Evolutionary conservation across 768 basidiomycete species (phyloP).

Genomic region (Serendipita sp.): DNA sequence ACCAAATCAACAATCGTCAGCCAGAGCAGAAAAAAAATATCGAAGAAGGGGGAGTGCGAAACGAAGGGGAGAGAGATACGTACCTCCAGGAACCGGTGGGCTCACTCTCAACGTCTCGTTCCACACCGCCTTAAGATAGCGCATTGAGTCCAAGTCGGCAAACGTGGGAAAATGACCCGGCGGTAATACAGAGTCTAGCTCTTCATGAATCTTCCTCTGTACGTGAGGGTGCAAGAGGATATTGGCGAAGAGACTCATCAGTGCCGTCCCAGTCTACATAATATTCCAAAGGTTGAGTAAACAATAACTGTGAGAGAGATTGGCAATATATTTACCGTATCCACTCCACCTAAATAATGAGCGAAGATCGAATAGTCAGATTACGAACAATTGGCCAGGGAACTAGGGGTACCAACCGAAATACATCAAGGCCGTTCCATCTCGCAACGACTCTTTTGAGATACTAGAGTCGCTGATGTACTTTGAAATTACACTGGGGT

Average conservation of each 20-base stretch:
- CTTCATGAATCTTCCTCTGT: constrained; percentile 35
- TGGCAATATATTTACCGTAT: constrained; percentile 14
- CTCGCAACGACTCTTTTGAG: constrained; percentile 9
- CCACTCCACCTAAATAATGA: constrained; percentile 10
- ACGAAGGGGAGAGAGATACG: no score
- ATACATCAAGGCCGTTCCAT: constrained; percentile 10
- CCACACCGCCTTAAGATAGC: constrained; percentile 33
- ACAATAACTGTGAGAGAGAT: no score
- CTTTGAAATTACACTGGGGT: constrained; percentile 29
- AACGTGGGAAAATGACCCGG: constrained; percentile 25
- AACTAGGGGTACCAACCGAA: constrained; percentile 2
- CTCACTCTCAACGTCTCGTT: constrained; percentile 37
- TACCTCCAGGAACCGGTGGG: constrained; percentile 30
- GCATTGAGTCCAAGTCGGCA: constrained; percentile 30
- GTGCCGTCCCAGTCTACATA: neutral
- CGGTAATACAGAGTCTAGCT: constrained; percentile 32
- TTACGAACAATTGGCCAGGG: neutral
- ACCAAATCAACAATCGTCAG: no score
- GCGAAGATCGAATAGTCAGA: neutral
- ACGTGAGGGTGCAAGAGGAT: constrained; percentile 26
- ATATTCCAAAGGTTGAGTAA: neutral
- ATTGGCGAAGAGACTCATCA: constrained; percentile 31
- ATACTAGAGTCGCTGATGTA: constrained; percentile 20
- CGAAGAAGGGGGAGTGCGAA: no score
- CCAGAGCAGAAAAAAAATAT: no score